A percentile compares a stretch with the other conserved stretches of the same genome.
These are phyloP conservation scores for Irpex lacteus DNA, from an alignment of 1,284 basidiomycete genomes.

Conservation along the genomic window DNA sequence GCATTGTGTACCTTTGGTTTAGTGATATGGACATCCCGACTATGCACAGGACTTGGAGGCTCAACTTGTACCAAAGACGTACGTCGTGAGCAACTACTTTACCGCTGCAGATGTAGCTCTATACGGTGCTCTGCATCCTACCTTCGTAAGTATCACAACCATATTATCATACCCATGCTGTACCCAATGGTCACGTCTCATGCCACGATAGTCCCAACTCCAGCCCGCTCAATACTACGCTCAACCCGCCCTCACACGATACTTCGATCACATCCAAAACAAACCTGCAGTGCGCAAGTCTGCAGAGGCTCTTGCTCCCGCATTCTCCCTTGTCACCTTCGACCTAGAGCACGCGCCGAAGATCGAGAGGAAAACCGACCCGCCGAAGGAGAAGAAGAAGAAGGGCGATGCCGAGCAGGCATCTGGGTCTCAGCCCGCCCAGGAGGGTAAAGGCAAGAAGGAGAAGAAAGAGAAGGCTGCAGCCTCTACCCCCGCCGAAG, in stretches of 20 bases:
- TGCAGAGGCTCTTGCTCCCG: slow-evolving; percentile 49
- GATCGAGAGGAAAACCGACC: slow-evolving; percentile 68
- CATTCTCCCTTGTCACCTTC: slow-evolving; percentile 63
- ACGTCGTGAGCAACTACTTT: slow-evolving; percentile 76
- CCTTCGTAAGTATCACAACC: slow-evolving; percentile 53
- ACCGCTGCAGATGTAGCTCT: slow-evolving; percentile 87
- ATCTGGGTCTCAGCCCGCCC: slow-evolving; percentile 21
- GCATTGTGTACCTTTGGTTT: too few relatives aligned
- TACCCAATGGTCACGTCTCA: background rate
- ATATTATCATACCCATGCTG: background rate
- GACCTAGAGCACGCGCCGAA: slow-evolving; percentile 77
- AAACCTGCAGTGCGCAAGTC: slow-evolving; percentile 56
- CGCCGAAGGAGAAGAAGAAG: slow-evolving; percentile 80
- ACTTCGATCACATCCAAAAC: slow-evolving; percentile 91
- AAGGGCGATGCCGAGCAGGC: slow-evolving; percentile 33
- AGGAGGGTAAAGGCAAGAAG: slow-evolving; percentile 24
- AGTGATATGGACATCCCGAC: background rate
- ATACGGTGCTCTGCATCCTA: slow-evolving; percentile 80
- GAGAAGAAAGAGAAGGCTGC: slow-evolving; percentile 24
- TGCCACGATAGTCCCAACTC: slow-evolving; percentile 54
- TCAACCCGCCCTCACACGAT: slow-evolving; percentile 82
- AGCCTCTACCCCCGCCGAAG: slow-evolving; percentile 13
- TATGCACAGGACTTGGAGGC: slow-evolving; percentile 64
- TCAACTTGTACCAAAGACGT: slow-evolving; percentile 76
- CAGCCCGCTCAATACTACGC: slow-evolving; percentile 68